Evolutionary conservation across 768 basidiomycete species (phyloP), one percentile per base, ranked within the genome.

Genomic region (Auriscalpium microsporum): DNA sequence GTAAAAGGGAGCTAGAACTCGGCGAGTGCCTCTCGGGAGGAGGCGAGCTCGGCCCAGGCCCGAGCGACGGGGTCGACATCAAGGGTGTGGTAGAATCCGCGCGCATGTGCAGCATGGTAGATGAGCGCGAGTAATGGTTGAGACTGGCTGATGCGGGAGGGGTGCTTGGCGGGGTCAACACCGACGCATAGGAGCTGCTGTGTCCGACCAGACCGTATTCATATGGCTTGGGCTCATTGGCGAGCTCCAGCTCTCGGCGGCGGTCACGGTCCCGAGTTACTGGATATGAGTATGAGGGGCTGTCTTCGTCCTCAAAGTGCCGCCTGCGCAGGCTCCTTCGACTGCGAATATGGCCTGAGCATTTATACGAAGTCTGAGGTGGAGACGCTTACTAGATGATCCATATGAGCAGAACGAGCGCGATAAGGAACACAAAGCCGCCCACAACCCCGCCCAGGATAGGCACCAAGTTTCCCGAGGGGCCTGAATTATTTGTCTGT

Each of bases 181-280:
- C 10, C 19, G 49, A 21, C 6, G 11, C 34, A 36, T 45, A 50
- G 1, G 48, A 53, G 45, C 45, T 42, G 52, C 58, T 14, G 23
- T 46, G 50, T 11, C 58, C 60, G 50, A 62, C 60, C 23, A 44
- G 47, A 44, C 58, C 58, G 36, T 60, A 55, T 28, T 44, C 37
- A n/a, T 62, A 62, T 55, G 58, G 56, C 56, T 52, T 57, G 11
- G 58, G 54, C 48, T 60, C 58, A 42, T 38, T 42, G 28, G 21
- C 19, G 34, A 60, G 48, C 23, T 60, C 58, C 46, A 57, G 45
- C 34, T 50, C 48, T 14, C 45, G 45, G n/a, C 38, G 50, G 13
- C 42, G 58, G 38, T 52, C 47, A 33, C 58, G 46, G 35, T 53
- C 58, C 34, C 58, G 58, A 10, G 55, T 59, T 16, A 59, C 58